A percentile compares a stretch with the other conserved stretches of the same genome.
Evolutionary conservation across 2,329 filamentous ascomycete genomes (phyloP).

Genomic region (Pseudogymnoascus sp.): DNA sequence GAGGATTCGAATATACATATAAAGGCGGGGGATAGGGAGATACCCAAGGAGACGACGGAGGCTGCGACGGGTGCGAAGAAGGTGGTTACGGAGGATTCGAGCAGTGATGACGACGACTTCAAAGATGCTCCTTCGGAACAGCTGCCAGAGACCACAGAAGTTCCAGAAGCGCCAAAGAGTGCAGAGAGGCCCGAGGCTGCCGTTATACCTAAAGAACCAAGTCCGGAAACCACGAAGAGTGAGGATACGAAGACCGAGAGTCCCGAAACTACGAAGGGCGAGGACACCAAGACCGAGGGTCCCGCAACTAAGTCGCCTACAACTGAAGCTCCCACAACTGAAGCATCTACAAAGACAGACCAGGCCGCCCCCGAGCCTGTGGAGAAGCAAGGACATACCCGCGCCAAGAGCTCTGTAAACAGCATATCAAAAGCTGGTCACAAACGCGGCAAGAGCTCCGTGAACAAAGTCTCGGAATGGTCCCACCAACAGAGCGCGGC

Average conservation of each 20-base stretch:
- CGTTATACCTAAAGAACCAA: not conserved
- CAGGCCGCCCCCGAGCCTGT: not conserved
- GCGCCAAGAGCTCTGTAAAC: slow-evolving; percentile 7
- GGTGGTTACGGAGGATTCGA: slow-evolving; percentile 24
- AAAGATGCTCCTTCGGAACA: slow-evolving; percentile 31
- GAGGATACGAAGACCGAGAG: not conserved
- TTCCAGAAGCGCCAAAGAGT: not conserved
- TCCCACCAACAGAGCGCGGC: slow-evolving; percentile 72
- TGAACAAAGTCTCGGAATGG: slow-evolving; percentile 59
- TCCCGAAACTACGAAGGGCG: not conserved
- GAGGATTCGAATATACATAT: slow-evolving; percentile 10
- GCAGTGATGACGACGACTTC: slow-evolving; percentile 35
- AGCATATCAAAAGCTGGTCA: not conserved
- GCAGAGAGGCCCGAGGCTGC: not conserved
- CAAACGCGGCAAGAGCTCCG: slow-evolving; percentile 8
- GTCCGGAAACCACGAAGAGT: not conserved
- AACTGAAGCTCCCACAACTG: not conserved
- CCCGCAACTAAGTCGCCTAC: not conserved
- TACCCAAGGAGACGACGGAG: slow-evolving; percentile 17
- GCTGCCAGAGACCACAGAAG: slow-evolving; percentile 18
- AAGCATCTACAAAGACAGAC: not conserved
- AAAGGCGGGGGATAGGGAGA: slow-evolving; percentile 11
- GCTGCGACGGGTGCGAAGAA: not conserved
- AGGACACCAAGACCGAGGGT: not conserved
- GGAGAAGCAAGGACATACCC: slow-evolving; percentile 12